phyloP scores from a whole-genome alignment of 2,329 filamentous ascomycete species.

The Metarhizium sp. region DNA sequence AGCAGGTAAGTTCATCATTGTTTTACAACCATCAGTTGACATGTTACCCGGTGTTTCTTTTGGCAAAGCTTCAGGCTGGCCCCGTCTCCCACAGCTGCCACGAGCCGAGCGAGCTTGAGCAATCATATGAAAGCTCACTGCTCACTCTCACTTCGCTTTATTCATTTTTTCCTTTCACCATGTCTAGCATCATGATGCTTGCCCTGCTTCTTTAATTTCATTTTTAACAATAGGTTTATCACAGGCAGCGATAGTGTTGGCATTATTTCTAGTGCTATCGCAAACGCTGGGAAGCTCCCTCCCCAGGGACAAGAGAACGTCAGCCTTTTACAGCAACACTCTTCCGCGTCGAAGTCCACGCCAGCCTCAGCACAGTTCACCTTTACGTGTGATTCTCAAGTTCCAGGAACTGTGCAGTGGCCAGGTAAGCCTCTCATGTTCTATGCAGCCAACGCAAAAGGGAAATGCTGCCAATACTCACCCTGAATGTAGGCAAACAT shows the following conservation, averaged over 20 bases:
- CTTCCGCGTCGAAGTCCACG: conserved; percentile 44
- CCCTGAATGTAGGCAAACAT: conserved; percentile 11
- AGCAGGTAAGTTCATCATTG: conserved; percentile 31
- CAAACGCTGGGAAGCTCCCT: conserved; percentile 67
- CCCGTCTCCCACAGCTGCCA: neutral
- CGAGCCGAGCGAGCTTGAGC: neutral
- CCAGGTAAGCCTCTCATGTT: conserved; percentile 37
- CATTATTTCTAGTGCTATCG: conserved; percentile 88
- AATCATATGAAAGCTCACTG: neutral
- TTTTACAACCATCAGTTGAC: neutral
- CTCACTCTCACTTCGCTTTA: neutral
- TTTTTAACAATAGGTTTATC: neutral
- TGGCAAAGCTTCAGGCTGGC: neutral
- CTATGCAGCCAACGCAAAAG: neutral
- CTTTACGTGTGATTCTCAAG: conserved; percentile 89
- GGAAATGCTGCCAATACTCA: conserved; percentile 1
- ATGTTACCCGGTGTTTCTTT: neutral
- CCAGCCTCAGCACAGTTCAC: conserved; percentile 85
- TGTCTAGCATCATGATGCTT: neutral
- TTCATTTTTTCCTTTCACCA: neutral
- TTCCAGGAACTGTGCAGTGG: conserved; percentile 69
- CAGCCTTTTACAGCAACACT: conserved; percentile 65
- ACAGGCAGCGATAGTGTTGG: conserved; percentile 44
- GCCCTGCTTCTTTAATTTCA: neutral
- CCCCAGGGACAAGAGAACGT: conserved; percentile 66